Evolutionary conservation across 2,329 filamentous ascomycete genomes (phyloP), one percentile per base, ranked within the genome.

Genomic region (Cercospora sp.): DNA sequence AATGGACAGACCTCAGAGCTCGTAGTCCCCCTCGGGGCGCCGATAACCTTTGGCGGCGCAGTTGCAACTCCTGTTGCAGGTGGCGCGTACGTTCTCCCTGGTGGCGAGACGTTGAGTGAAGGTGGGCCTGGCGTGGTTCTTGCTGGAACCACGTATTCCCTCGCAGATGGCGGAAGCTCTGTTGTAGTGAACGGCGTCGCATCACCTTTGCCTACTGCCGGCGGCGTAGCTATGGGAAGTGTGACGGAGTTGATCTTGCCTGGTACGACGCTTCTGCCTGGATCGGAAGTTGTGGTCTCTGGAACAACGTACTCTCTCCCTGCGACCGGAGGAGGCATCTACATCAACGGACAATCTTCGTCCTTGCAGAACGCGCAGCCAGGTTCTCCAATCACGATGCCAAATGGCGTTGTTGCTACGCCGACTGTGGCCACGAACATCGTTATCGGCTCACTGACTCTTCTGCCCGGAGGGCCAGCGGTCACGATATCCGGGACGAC

Each of bases 391-490:
- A 61, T 70, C 8, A 66, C 68, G 5, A 45, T 70, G 3, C 26
- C 65, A 12, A 64, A 64, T 26, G 68, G 65, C 2, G 36, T 68
- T 12, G 42, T 68, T 6, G 68, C 68, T 23, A 70, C 65, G 3
- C 68, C 65, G 2, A 70, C 59, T 28, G 28, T 51, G 20, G 65
- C 57, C 5, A 31, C 68, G 23, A 30, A 65, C n/a, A 36, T 67
- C 5, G 55, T 69, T 2, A 31, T 69, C 9, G 68, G 58, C 4
- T 60, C 65, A 0, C 62, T 64, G 20, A 71, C 67, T 3, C 57
- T 71, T 2, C 7, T 55, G 73, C 5, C 79, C 60, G 60, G 66
- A 20, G 63, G 65, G 13, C 26, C 61, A 40, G 65, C 65, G 6
- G 40, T 70, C 10, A 66, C 66, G 3, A 48, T 70, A 5, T 58